Percentiles rank a stretch among this genome's conserved stretches.
phyloP scores from a whole-genome alignment of 2,329 filamentous ascomycete genomes.

The Endothia cerciana region DNA sequence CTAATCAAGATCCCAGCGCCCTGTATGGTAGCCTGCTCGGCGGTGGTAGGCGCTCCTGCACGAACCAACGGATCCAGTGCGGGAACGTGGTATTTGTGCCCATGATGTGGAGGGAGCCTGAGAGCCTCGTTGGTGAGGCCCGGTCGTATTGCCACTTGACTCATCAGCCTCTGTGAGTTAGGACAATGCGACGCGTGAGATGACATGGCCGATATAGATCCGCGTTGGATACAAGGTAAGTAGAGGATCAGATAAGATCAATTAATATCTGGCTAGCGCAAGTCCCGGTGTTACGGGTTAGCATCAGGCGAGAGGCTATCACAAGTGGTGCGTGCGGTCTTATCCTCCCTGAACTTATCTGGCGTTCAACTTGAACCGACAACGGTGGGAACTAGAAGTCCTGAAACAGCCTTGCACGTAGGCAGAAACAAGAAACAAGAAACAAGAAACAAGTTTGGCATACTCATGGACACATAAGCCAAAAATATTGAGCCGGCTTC shows the following conservation, averaged over 20 bases:
- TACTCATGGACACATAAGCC: too few species aligned
- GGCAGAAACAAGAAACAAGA: too few species aligned
- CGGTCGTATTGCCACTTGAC: neutral
- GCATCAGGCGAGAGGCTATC: neutral
- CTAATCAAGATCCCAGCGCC: neutral
- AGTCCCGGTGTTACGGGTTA: neutral
- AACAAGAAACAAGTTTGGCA: too few species aligned
- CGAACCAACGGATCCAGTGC: neutral
- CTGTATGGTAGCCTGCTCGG: neutral
- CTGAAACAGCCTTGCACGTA: constrained; percentile 1
- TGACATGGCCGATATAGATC: neutral
- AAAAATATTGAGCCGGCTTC: neutral
- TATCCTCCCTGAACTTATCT: neutral
- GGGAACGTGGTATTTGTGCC: neutral
- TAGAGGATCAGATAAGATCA: neutral
- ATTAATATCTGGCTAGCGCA: neutral
- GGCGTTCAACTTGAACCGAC: neutral
- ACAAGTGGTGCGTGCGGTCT: neutral
- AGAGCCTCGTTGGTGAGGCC: neutral
- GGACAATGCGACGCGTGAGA: neutral
- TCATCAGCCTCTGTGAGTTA: neutral
- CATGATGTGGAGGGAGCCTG: neutral
- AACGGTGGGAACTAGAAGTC: neutral
- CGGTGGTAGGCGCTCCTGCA: neutral
- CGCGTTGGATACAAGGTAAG: neutral